Evolutionary conservation across 495 filamentous ascomycete species (phyloP), one percentile per base, ranked within the genome.

Genomic region (Sphaerosporella brunnea): DNA sequence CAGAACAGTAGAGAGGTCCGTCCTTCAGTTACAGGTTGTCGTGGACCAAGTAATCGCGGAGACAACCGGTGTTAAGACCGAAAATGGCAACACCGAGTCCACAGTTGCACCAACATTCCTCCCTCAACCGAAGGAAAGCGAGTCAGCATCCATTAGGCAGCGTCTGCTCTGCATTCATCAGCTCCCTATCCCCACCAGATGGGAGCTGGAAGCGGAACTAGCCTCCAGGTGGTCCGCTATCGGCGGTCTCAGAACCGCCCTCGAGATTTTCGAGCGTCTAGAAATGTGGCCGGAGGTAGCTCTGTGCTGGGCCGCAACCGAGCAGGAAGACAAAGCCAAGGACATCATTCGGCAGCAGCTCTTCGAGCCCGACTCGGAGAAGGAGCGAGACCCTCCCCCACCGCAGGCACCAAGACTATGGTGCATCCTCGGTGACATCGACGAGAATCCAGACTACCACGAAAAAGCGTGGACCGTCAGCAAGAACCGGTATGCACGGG

Each of bases 271-370:
- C 65, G 86, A 93, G 64, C 73, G 90, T 2, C 69, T 99, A 9
- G 78, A 88, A 38, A 79, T 99, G 65, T 96, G 88, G 87, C 81
- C 90, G 8, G 90, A 99, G 65, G 84, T 82, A 7, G 90, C 92
- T 0, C 70, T 99, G 0, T 99, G 90, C 62, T 84, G 80, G 60
- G 80, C 80, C 10, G 74, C 74, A 1, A 81, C 79, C 1, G 84
- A 92, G 30, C 70, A 77, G 36, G 90, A 95, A 63, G 81, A 79
- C 16, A 90, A 87, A 60, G 90, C 84, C 2, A 75, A 70, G 44
- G 68, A 66, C 4, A 70, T 94, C 25, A 66, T 96, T 16, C 75
- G 81, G 24, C 70, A 76, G 53, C 78, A 88, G 51, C 71, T 99
- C 2, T 93, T 80, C 66, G 71, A 75, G 0, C 19, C 49, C 11